These are phyloP conservation scores for Penicillium turbatum DNA, from an alignment of 495 filamentous ascomycete species.

Conservation along the genomic window DNA sequence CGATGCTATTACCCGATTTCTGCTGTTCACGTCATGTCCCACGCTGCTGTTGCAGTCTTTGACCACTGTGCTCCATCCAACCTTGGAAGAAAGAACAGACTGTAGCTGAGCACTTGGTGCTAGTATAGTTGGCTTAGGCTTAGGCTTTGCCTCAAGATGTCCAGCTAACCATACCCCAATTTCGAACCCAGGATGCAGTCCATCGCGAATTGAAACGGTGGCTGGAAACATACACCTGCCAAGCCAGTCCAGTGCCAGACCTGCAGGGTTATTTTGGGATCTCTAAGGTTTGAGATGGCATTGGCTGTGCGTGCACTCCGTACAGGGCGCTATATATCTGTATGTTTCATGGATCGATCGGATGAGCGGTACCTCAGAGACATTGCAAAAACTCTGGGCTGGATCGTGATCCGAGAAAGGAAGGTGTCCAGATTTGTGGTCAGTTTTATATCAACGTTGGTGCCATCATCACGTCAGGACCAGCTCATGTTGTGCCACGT, in stretches of 20 bases:
- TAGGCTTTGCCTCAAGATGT: slow-evolving; percentile 3
- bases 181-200: neutral
- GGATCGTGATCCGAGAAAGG: neutral
- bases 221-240: neutral
- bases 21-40: neutral
- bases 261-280: slow-evolving; percentile 8
- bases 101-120: neutral
- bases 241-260: neutral
- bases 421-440: neutral
- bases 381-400: neutral
- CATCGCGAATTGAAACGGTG: neutral
- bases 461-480: neutral
- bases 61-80: neutral
- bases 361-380: slow-evolving; percentile 4
- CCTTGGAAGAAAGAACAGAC: neutral
- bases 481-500: neutral
- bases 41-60: slow-evolving; percentile 3
- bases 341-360: slow-evolving; percentile 7
- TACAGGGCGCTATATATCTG: slow-evolving; percentile 1
- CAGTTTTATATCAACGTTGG: neutral
- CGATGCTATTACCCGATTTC: neutral
- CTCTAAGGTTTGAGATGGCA: neutral
- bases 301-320: neutral
- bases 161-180: neutral
- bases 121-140: no score